These are phyloP conservation scores for Biscogniauxia mediterranea DNA, from an alignment of 2,329 filamentous ascomycete genomes.

Conservation along the genomic window DNA sequence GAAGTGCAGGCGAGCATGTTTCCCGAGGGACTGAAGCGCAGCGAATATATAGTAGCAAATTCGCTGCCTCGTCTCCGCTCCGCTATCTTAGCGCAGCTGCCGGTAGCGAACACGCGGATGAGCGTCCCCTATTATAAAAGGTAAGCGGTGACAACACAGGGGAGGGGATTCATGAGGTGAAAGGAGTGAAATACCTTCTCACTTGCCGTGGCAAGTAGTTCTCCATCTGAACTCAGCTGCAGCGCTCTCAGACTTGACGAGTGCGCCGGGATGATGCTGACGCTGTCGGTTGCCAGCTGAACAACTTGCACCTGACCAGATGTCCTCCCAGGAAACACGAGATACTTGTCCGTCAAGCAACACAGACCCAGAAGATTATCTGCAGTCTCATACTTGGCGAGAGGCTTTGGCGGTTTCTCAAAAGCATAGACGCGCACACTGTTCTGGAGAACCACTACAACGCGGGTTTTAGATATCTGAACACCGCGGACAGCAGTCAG, in stretches of 20 bases:
- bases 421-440: slow-evolving; percentile 81
- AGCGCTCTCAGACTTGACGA: slow-evolving; percentile 75
- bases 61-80: slow-evolving; percentile 90
- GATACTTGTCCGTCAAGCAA: slow-evolving; percentile 67
- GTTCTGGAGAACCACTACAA: slow-evolving; percentile 79
- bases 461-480: slow-evolving; percentile 70
- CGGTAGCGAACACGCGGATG: slow-evolving; percentile 79
- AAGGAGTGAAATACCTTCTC: slow-evolving; percentile 55
- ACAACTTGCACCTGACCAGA: slow-evolving; percentile 87
- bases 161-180: neutral
- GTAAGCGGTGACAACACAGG: slow-evolving; percentile 15
- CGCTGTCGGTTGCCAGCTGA: slow-evolving; percentile 72
- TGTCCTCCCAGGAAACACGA: slow-evolving; percentile 86
- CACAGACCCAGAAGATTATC: slow-evolving; percentile 82
- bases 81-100: slow-evolving; percentile 74
- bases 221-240: slow-evolving; percentile 74
- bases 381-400: slow-evolving; percentile 79
- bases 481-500: slow-evolving; percentile 78
- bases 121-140: slow-evolving; percentile 66
- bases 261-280: slow-evolving; percentile 93
- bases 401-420: slow-evolving; percentile 65
- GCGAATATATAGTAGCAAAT: slow-evolving; percentile 79
- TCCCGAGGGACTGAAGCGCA: slow-evolving; percentile 82
- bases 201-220: slow-evolving; percentile 84
- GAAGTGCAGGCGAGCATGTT: slow-evolving; percentile 85